Base-by-base conservation (phyloP, 345 rosid genomes). In the Citropsis articulata region DNA sequence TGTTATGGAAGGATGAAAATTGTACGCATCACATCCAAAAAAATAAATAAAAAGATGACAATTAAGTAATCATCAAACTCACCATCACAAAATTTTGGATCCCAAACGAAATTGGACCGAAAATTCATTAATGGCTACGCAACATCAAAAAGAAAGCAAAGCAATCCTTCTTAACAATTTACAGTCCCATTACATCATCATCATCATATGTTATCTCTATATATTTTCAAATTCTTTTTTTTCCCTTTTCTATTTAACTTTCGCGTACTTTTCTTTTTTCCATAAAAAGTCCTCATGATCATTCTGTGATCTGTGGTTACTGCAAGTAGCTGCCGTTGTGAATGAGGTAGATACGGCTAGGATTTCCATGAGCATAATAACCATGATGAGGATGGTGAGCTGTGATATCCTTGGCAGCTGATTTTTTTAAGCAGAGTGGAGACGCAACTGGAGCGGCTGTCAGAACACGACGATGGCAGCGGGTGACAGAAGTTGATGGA, bases 301-400 rank as follows among this genome's bases (percentile, higher is more conserved):
- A 50, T 14, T 50, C 56, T 18, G 22, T 18, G 57, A 53, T 53
- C 57, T 53, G 57, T 0, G 7, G 80, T 74, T 88, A 90, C 90
- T 90, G 97, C 97, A 77, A 84, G 79, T 88, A 79, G 73, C 90
- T 91, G 75, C 91, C 93, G 40, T 87, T 85, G 69, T 85, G 91
- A 80, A 89, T 77, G 65, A 89, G 89, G 84, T 87, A 89, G 74
- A 80, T 76, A 55, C 83, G 88, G 33, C 85, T 63, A 56, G 88
- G 90, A 75, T 75, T 85, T 73, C 88, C 89, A 80, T 83, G 88
- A 82, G 78, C 86, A 78, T 88, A 79, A 79, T 81, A 83, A 75
- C 87, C 91, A 77, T 87, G 86, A 72, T 76, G 79, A 68, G 74
- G 86, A 56, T 70, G 78, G 42, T 70, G 22, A 5, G 21, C 77